Evolutionary conservation across 2,329 filamentous ascomycete genomes (phyloP).

Genomic region (Fusarium sp.): DNA sequence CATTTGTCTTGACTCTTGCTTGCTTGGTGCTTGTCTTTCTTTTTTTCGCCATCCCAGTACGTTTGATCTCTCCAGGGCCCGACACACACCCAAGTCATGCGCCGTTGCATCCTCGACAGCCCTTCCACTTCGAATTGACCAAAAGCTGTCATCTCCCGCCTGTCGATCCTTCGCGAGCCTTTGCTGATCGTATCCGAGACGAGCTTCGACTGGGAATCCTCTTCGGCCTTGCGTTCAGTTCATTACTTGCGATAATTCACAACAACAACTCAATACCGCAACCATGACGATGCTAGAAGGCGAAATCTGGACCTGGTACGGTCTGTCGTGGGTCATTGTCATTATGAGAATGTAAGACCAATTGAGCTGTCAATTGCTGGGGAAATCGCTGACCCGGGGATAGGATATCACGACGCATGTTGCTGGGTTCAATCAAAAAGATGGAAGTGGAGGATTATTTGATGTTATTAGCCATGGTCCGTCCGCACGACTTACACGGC

Average conservation of each 20-base stretch:
- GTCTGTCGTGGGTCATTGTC: constrained; percentile 56
- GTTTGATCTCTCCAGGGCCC: neutral
- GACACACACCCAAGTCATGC: constrained; percentile 21
- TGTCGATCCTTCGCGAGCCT: constrained; percentile 14
- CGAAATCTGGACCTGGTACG: constrained; percentile 62
- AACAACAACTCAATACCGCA: neutral
- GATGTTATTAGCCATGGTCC: constrained; percentile 66
- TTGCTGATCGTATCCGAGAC: constrained; percentile 8
- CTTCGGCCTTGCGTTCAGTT: neutral
- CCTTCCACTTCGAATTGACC: constrained; percentile 22
- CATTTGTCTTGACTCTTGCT: neutral
- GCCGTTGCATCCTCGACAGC: constrained; percentile 32
- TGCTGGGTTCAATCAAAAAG: constrained; percentile 60
- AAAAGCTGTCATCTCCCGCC: neutral
- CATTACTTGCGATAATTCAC: neutral
- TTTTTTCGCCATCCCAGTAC: neutral
- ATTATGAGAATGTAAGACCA: constrained; percentile 55
- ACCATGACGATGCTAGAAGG: constrained; percentile 50
- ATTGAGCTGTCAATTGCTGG: neutral
- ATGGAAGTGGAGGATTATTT: constrained; percentile 68
- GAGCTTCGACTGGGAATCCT: neutral
- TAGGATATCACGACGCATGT: constrained; percentile 56
- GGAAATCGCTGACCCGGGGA: constrained; percentile 2
- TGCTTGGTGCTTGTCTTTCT: constrained; percentile 1
- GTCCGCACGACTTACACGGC: constrained; percentile 33